Percentiles rank a stretch among this genome's conserved stretches.
Evolutionary conservation across 2,329 filamentous ascomycete genomes (phyloP).

Genomic region (Daldinia eschscholtzii): DNA sequence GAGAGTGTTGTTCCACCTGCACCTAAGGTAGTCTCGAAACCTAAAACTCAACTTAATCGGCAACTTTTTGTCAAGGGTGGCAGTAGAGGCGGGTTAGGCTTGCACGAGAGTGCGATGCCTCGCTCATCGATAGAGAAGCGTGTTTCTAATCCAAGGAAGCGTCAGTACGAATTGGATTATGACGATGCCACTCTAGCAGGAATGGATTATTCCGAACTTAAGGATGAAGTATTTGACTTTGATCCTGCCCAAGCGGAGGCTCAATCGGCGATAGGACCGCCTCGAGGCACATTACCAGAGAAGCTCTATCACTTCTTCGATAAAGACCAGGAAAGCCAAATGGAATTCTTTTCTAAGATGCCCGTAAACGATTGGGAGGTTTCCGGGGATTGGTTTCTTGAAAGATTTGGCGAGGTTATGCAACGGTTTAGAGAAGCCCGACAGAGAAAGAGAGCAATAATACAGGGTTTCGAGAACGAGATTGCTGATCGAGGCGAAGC

Average conservation of each 20-base stretch:
- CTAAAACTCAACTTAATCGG: slow-evolving; percentile 48
- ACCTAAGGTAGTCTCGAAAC: slow-evolving; percentile 47
- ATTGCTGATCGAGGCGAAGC: slow-evolving; percentile 67
- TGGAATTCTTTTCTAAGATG: slow-evolving; percentile 67
- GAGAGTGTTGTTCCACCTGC: slow-evolving; percentile 47
- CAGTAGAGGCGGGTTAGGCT: slow-evolving; percentile 38
- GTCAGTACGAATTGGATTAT: slow-evolving; percentile 62
- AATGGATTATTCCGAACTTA: slow-evolving; percentile 67
- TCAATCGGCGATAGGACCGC: slow-evolving; percentile 53
- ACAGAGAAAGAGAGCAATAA: slow-evolving; percentile 62
- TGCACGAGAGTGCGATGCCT: slow-evolving; percentile 49
- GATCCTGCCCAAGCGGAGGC: slow-evolving; percentile 64
- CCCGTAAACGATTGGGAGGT: slow-evolving; percentile 69
- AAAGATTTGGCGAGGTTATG: slow-evolving; percentile 65
- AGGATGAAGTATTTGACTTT: slow-evolving; percentile 67
- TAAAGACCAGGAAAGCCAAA: slow-evolving; percentile 58
- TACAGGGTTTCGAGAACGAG: slow-evolving; percentile 67
- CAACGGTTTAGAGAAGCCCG: slow-evolving; percentile 62
- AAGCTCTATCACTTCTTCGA: slow-evolving; percentile 62
- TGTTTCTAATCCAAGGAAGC: slow-evolving; percentile 47
- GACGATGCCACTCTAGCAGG: slow-evolving; percentile 66
- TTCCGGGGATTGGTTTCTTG: slow-evolving; percentile 71
- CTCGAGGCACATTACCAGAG: slow-evolving; percentile 59
- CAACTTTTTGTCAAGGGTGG: slow-evolving; percentile 46
- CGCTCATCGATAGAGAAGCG: slow-evolving; percentile 45